Evolutionary conservation across 2,329 filamentous ascomycete genomes (phyloP).

Genomic region (Paracoccidioides brasiliensis): DNA sequence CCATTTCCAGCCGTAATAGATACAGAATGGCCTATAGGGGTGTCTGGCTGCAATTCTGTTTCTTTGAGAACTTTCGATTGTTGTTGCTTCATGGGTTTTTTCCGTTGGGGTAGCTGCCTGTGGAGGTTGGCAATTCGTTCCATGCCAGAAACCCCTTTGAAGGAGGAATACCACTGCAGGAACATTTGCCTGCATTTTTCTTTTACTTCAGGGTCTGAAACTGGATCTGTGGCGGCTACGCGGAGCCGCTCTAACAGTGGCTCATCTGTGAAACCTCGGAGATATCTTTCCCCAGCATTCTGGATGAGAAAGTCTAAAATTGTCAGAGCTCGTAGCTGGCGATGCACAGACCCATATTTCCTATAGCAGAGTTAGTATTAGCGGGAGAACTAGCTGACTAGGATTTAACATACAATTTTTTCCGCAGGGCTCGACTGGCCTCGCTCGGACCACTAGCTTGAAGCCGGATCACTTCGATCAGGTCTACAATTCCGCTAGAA

Average conservation of each 20-base stretch:
- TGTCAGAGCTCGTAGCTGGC: conserved; percentile 75
- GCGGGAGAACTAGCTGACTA: not conserved
- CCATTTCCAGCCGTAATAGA: conserved; percentile 28
- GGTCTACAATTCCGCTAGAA: conserved; percentile 77
- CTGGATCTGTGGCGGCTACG: conserved; percentile 69
- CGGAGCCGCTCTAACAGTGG: conserved; percentile 81
- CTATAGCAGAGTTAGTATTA: conserved; percentile 26
- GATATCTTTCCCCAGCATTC: conserved; percentile 79
- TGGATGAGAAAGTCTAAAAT: conserved; percentile 89
- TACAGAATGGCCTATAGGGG: conserved; percentile 26
- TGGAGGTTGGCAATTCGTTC: conserved; percentile 70
- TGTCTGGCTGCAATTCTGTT: conserved; percentile 43
- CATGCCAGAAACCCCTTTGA: conserved; percentile 68
- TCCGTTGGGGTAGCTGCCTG: conserved; percentile 51
- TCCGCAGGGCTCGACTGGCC: conserved; percentile 80
- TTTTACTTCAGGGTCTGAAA: conserved; percentile 75
- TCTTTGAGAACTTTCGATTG: conserved; percentile 74
- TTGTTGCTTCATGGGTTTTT: conserved; percentile 61
- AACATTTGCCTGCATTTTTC: conserved; percentile 82
- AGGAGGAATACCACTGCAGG: conserved; percentile 69
- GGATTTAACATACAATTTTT: conserved; percentile 60
- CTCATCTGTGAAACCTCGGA: conserved; percentile 79
- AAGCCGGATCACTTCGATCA: conserved; percentile 86
- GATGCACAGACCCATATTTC: conserved; percentile 91
- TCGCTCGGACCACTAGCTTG: conserved; percentile 78